Base-by-base conservation (phyloP, 108 stramenopile species). In the Nitzschia palea region DNA sequence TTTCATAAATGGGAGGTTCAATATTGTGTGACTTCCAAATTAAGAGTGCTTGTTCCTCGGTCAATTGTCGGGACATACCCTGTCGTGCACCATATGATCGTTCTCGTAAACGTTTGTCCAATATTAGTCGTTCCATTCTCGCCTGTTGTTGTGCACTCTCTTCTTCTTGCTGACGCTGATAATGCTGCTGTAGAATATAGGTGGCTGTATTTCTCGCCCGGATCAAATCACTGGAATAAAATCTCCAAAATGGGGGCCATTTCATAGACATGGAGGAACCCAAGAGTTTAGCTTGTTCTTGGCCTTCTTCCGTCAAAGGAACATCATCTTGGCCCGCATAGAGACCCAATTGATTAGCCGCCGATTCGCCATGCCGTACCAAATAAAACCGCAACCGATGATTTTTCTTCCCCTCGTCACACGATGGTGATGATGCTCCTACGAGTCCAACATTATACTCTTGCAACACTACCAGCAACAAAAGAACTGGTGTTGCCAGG, bases 291-390 rank as follows among this genome's bases (percentile, higher is more conserved):
- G 84, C 84, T 29, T 73, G 32, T 1, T 10, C 26, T 0, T 73
- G 3, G 23, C 84, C 84, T 0, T 52, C 34, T 5, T 70, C 65
- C 9, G 84, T 82, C 22, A 85, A 55, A 1, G 80, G 80, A 30
- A 80, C 79, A 52, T 85, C 84, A 4, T 65, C 62, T 31, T 85
- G 84, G 8, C 84, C 84, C 5, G 79, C 60, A 9, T 82, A 75
- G 15, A 80, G 14, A 28, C 76, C 75, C 6, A 25, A 50, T 10
- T 66, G 42, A 42, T 85, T 85, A 26, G 84, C 84, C 27, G 59
- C 56, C 2, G 80, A 81, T 70, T 85, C 84, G 28, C 78, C 84
- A 55, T 85, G 84, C 8, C 84, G 80, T 25, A 85, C 67, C 4
- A 85, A 66, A 48, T 82, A 78, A 35, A 77, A 54, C 9, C 75